A percentile compares a stretch with the other conserved stretches of the same genome.
Conservation (phyloP, 306 rosid species). For the Ziziphus jujuba region DNA sequence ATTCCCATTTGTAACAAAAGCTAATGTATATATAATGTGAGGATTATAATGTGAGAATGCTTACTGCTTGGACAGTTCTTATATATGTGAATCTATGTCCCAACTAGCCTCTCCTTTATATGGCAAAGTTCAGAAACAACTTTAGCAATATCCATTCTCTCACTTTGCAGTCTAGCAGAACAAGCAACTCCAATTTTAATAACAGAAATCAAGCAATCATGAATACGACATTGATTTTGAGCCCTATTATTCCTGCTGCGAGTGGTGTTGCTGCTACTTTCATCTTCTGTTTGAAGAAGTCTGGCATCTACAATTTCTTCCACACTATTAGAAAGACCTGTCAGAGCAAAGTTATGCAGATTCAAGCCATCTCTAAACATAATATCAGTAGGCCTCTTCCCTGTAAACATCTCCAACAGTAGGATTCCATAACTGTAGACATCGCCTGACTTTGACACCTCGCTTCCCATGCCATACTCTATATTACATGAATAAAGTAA, state of each 20-base stretch:
- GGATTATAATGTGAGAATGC: no score
- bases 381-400: no score
- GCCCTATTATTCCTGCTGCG: background rate
- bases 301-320: slow-evolving; percentile 17
- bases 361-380: no score
- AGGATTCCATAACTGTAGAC: slow-evolving; percentile 24
- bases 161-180: background rate
- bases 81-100: no score
- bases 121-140: background rate
- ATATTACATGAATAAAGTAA: background rate
- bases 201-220: slow-evolving; percentile 2
- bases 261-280: background rate
- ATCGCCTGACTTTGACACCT: slow-evolving; percentile 17
- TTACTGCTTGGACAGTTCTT: no score
- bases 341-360: no score
- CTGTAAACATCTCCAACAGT: no score
- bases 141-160: slow-evolving; percentile 1
- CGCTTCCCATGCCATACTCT: slow-evolving; percentile 29
- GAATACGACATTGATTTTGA: background rate
- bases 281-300: background rate
- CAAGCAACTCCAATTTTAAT: slow-evolving; percentile 7
- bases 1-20: no score
- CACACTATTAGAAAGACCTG: slow-evolving; percentile 3
- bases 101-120: background rate
- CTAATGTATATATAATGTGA: no score